phyloP scores from a whole-genome alignment of 345 rosid species.

The Camelina hispida region DNA sequence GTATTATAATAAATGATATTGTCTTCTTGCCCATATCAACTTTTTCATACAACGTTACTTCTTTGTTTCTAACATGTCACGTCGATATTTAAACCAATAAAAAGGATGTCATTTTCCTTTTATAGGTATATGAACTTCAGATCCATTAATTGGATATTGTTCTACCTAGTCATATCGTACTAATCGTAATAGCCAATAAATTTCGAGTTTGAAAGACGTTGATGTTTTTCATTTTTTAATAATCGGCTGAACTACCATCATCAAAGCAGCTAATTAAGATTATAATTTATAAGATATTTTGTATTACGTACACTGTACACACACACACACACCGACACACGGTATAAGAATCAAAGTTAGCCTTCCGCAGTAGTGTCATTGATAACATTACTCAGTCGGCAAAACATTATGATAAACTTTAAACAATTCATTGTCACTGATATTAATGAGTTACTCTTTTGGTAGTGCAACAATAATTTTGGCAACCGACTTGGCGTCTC shows the following conservation, averaged over 20 bases:
- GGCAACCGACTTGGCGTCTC: constrained; percentile 31
- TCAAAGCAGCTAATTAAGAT: not conserved
- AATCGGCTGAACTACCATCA: not conserved
- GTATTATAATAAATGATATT: not conserved
- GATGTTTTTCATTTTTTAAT: not conserved
- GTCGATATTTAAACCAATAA: not conserved
- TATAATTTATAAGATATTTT: not conserved
- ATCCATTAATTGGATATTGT: not conserved
- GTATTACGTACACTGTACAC: no score
- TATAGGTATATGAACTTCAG: not conserved
- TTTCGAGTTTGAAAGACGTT: not conserved
- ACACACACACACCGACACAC: no score
- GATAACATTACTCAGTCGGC: not conserved
- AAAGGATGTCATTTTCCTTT: not conserved
- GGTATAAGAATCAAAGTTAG: not conserved
- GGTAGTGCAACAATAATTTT: constrained; percentile 38
- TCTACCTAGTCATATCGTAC: not conserved
- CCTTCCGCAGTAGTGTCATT: not conserved
- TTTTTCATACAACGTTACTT: not conserved
- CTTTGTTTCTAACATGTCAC: not conserved
- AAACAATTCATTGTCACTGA: not conserved
- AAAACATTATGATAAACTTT: not conserved
- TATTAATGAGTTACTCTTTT: constrained; percentile 1
- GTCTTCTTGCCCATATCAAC: not conserved
- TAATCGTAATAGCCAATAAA: not conserved